Base-by-base conservation (phyloP, 2,329 filamentous ascomycete species). In the Fusarium penzigii region DNA sequence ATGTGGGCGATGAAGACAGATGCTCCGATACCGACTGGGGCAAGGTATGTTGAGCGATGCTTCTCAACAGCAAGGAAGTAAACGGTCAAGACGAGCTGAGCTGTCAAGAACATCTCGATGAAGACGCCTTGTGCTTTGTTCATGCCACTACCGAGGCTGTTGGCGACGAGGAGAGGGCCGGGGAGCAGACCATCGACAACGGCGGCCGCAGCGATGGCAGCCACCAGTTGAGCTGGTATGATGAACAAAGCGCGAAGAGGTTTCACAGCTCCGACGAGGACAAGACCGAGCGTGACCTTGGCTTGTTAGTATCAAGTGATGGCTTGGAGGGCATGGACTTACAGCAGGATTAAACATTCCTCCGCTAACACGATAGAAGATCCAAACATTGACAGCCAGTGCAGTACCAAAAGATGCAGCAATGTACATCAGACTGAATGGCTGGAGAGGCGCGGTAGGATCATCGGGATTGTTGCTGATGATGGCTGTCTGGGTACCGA, bases 11-110 rank as follows among this genome's bases (percentile, higher is more conserved):
- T 79, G 68, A 91, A 90, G 48, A 91, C 78, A 0, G 87, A 77
- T 2, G 90, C 70, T 1, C 89, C 89, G 59, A 92, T 89, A 11
- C 85, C 87, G 5, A 91, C 72, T 0, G 88, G 88, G 0, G 88
- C 88, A 2, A 90, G 72, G 65, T 80, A 89, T 0, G 88, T 91
- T 3, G 83, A 83, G 42, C 85, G 84, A 68, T 90, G 87, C 71
- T 91, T 90, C 67, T 90, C 86, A 4, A 84, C 82, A 0, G 86
- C 87, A 41, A 90, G 76, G 81, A 90, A 87, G 67, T 85, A 82
- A 29, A 88, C 82, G 4, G 84, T 80, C 48, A 88, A 75, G 9
- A 87, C 79, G 9, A 89, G 74, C 64, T 86, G 78, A 0, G 82
- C 74, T 0, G 85, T 88, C 34, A 87, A 74, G 61, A 88, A 85